These are phyloP conservation scores for Tilletia indica DNA, from an alignment of 1,284 basidiomycete species.

Conservation along the genomic window DNA sequence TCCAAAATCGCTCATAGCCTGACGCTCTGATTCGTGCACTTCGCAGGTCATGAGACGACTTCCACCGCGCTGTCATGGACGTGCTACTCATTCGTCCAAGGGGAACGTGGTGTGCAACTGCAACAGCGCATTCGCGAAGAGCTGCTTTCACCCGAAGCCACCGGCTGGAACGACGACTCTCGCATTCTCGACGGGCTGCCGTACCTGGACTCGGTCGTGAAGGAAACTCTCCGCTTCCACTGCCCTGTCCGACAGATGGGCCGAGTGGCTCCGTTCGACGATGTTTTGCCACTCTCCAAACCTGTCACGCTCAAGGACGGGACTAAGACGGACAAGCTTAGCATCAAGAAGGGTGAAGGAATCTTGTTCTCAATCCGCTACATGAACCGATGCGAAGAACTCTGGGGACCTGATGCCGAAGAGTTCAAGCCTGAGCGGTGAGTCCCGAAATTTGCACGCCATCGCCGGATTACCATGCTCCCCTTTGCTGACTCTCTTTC, in stretches of 20 bases:
- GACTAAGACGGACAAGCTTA: slow-evolving; percentile 29
- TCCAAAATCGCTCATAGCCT: neutral
- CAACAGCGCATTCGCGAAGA: slow-evolving; percentile 58
- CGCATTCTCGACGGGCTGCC: slow-evolving; percentile 30
- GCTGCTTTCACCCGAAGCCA: slow-evolving; percentile 18
- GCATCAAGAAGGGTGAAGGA: slow-evolving; percentile 33
- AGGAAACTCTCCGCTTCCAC: slow-evolving; percentile 43
- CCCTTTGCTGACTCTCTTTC: no score
- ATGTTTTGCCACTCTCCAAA: slow-evolving; percentile 39
- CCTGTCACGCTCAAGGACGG: slow-evolving; percentile 35
- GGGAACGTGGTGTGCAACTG: slow-evolving; percentile 59
- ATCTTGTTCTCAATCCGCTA: slow-evolving; percentile 43
- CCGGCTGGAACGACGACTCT: slow-evolving; percentile 24
- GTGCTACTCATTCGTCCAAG: slow-evolving; percentile 67
- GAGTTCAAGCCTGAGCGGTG: slow-evolving; percentile 47
- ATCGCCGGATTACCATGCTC: no score
- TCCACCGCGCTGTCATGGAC: slow-evolving; percentile 76
- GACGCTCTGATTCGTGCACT: slow-evolving; percentile 60
- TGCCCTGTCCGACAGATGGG: slow-evolving; percentile 43
- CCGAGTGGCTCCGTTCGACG: slow-evolving; percentile 30
- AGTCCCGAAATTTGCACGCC: neutral
- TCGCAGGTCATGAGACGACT: slow-evolving; percentile 78
- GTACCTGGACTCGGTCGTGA: slow-evolving; percentile 41
- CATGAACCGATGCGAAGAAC: slow-evolving; percentile 35
- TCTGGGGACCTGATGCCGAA: slow-evolving; percentile 44